Base-by-base conservation (phyloP, 2,329 filamentous ascomycete species). In the Zymoseptoria ardabiliae region DNA sequence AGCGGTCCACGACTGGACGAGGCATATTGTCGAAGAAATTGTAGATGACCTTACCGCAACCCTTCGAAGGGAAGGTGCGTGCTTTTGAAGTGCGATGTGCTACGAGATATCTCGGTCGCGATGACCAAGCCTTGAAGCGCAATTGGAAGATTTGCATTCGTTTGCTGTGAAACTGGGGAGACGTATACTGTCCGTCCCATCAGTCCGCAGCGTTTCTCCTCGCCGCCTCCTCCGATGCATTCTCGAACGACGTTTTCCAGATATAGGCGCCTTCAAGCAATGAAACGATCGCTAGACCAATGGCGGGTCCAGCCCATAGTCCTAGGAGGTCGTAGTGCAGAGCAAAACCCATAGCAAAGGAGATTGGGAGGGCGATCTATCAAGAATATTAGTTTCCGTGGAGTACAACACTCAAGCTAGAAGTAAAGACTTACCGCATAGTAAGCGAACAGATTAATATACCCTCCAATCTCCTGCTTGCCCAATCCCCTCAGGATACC, bases 401-500 rank as follows among this genome's bases (percentile, higher is more conserved):
- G 54, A 48, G n/a, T 19, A 11, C 30, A 23, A 35, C 8, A 13
- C 9, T 35, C 10, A 11, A 19, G 35, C n/a, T 53, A 35, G 35
- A 21, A 41, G 20, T 19, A 50, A 20, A 17, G 10, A 71, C 71
- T 63, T 66, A 73, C 81, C 19, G 83, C 77, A 74, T 97, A 99
- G 76, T 97, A 97, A 21, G 87, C 87, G 54, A 91, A 84, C 2
- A 97, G 76, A 69, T 94, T 95, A 7, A 92, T 86, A 67, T 93
- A 96, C 0, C 93, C 92, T 11, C 93, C 93, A 58, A 97, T 86
- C 64, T 91, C 86, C 74, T 97, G 93, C 59, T 89, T 85, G 2
- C 94, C 94, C 17, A 97, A 83, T 11, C 93, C 93, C 50, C 94
- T 83, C 25, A 97, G 81, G 48, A 97, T 81, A 25, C 92, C 93